A percentile compares a stretch with the other conserved stretches of the same genome.
Conservation (phyloP, 495 filamentous ascomycete species). For the Penicillium antarcticum region DNA sequence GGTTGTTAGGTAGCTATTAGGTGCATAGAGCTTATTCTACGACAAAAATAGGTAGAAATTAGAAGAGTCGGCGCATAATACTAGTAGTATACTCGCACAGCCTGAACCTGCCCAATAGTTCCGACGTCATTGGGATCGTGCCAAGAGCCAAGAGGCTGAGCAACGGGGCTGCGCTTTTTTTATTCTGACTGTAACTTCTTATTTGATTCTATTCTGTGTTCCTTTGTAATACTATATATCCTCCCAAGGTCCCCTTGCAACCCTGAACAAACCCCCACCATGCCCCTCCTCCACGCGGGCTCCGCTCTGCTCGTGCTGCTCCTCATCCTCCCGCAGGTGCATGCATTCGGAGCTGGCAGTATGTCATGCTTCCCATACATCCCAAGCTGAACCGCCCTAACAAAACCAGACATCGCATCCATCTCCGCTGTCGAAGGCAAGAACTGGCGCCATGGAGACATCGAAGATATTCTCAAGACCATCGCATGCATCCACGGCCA, state of each 20-base stretch:
- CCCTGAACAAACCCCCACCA: conserved; percentile 10
- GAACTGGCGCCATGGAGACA: conserved; percentile 98
- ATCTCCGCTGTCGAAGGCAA: conserved; percentile 91
- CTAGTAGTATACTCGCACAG: not conserved
- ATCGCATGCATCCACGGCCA: conserved; percentile 83
- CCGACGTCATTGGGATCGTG: conserved; percentile 6
- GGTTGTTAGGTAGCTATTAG: too few relatives aligned
- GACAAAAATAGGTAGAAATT: not conserved
- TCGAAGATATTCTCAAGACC: conserved; percentile 90
- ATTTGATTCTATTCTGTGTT: not conserved
- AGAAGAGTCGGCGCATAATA: too few relatives aligned
- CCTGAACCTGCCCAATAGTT: not conserved
- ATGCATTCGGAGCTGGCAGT: conserved; percentile 89
- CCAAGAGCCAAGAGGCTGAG: conserved; percentile 6
- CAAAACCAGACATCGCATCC: conserved; percentile 67
- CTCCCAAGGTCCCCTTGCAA: not conserved
- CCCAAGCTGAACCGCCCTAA: not conserved
- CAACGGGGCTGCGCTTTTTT: not conserved
- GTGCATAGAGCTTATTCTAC: not conserved
- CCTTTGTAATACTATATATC: not conserved
- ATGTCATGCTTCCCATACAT: conserved; percentile 10
- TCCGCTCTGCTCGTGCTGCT: conserved; percentile 52
- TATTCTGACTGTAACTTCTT: not conserved
- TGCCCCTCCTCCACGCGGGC: conserved; percentile 32
- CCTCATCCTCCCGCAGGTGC: conserved; percentile 45